Evolutionary conservation across 176 grass and related monocot species (phyloP).

Genomic region (Musa schizocarpa): DNA sequence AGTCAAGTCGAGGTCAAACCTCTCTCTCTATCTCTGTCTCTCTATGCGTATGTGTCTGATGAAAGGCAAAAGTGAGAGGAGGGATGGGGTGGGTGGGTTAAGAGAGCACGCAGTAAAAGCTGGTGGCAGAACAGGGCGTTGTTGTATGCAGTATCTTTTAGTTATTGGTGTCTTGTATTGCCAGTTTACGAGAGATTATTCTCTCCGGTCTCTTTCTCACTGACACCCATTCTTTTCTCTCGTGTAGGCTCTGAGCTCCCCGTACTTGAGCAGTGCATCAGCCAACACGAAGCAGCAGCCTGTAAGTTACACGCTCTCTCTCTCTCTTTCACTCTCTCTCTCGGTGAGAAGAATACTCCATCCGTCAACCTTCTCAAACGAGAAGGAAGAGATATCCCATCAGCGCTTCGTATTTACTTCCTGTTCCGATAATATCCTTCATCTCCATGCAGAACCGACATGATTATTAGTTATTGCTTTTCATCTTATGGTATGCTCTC

Average conservation of each 20-base stretch:
- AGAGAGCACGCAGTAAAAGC: constrained; percentile 88
- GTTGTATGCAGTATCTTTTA: constrained; percentile 21
- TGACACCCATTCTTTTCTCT: constrained; percentile 15
- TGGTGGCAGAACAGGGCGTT: constrained; percentile 10
- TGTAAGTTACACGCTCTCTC: constrained; percentile 12
- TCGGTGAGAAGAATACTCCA: no score
- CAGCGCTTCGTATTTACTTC: no score
- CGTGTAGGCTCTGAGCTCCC: constrained; percentile 58
- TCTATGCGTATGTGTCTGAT: background rate
- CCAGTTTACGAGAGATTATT: constrained; percentile 14
- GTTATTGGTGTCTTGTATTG: constrained; percentile 32
- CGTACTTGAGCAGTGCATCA: constrained; percentile 44
- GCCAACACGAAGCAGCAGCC: no score
- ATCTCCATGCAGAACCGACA: no score
- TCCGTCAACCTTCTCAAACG: no score
- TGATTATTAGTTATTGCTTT: no score
- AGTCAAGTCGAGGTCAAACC: constrained; percentile 2
- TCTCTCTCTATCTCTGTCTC: constrained; percentile 7
- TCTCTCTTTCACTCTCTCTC: constrained; percentile 3
- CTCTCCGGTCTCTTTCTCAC: background rate
- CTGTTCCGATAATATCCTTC: no score
- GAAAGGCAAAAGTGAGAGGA: background rate
- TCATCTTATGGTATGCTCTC: no score
- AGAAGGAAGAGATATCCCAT: no score
- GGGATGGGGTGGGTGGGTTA: background rate